Percentiles rank a stretch among this genome's conserved stretches.
phyloP scores from a whole-genome alignment of 202 grass and related monocot genomes.

The Bolboschoenoplectus hybrid region DNA sequence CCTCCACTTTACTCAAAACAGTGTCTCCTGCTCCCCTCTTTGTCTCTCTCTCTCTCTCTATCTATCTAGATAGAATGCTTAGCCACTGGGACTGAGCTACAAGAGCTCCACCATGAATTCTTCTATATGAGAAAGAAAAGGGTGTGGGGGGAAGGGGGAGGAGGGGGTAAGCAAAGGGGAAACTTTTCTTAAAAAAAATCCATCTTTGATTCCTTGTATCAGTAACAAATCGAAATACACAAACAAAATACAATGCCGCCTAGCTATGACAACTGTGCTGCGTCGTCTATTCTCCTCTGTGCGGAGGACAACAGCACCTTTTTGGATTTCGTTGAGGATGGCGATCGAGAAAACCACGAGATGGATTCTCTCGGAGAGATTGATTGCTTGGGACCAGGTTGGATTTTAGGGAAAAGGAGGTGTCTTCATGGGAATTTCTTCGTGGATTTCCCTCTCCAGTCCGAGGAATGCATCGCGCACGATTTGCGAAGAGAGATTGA shows the following conservation, averaged over 20 bases:
- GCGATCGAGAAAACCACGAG: constrained; percentile 43
- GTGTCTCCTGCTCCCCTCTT: constrained; percentile 44
- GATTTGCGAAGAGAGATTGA: constrained; percentile 58
- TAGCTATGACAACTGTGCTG: constrained; percentile 62
- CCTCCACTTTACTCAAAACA: constrained; percentile 43
- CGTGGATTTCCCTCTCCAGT: constrained; percentile 54
- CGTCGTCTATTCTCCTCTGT: constrained; percentile 84
- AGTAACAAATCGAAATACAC: not conserved
- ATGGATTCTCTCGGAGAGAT: constrained; percentile 43
- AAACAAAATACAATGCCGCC: constrained; percentile 46
- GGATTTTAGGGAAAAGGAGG: constrained; percentile 42
- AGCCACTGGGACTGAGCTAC: constrained; percentile 50
- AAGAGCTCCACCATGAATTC: constrained; percentile 35
- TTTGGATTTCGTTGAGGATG: constrained; percentile 62
- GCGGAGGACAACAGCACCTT: constrained; percentile 77
- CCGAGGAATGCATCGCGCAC: constrained; percentile 61
- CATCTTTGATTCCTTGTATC: constrained; percentile 31
- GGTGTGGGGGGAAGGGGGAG: constrained; percentile 47
- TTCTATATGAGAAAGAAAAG: constrained; percentile 45
- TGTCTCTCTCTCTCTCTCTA: constrained; percentile 33
- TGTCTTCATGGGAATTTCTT: constrained; percentile 44
- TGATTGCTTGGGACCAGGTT: constrained; percentile 35
- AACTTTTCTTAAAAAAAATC: constrained; percentile 33
- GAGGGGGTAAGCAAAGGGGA: constrained; percentile 41
- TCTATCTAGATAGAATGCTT: constrained; percentile 37